Evolutionary conservation across 768 basidiomycete genomes (phyloP).

Genomic region (Lyophyllum decastes): DNA sequence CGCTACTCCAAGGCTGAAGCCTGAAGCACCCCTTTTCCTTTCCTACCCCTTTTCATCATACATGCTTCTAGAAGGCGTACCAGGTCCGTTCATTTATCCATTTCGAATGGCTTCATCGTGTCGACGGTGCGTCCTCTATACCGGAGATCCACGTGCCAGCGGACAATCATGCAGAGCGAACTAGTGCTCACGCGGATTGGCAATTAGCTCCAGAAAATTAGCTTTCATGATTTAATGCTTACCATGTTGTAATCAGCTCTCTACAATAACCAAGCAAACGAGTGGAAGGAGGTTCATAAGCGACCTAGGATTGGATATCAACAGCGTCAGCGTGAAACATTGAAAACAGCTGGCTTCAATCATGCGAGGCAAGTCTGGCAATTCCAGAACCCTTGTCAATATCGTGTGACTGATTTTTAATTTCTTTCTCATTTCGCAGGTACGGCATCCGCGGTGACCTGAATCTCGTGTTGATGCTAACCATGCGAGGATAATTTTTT

Average conservation of each 20-base stretch:
- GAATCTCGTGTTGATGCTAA: background rate
- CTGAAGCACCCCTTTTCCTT: no score
- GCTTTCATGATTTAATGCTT: no score
- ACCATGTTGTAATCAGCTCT: no score
- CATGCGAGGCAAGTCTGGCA: background rate
- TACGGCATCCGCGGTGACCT: background rate
- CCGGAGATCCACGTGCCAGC: background rate
- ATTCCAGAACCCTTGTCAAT: background rate
- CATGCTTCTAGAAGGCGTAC: background rate
- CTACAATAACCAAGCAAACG: no score
- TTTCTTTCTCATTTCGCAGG: background rate
- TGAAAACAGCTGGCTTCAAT: background rate
- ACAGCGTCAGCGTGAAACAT: background rate
- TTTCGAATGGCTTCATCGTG: background rate
- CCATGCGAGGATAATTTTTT: background rate
- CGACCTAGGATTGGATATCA: background rate
- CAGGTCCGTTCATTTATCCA: background rate
- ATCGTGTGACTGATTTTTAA: background rate
- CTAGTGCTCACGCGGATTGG: no score
- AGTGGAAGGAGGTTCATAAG: background rate
- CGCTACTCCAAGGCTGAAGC: background rate
- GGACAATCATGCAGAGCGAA: no score
- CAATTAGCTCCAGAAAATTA: no score
- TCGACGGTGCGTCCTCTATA: background rate
- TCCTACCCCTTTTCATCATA: background rate